A percentile compares a stretch with the other conserved stretches of the same genome.
Conservation (phyloP, 2,329 filamentous ascomycete species). For the Colletotrichum viniferum region DNA sequence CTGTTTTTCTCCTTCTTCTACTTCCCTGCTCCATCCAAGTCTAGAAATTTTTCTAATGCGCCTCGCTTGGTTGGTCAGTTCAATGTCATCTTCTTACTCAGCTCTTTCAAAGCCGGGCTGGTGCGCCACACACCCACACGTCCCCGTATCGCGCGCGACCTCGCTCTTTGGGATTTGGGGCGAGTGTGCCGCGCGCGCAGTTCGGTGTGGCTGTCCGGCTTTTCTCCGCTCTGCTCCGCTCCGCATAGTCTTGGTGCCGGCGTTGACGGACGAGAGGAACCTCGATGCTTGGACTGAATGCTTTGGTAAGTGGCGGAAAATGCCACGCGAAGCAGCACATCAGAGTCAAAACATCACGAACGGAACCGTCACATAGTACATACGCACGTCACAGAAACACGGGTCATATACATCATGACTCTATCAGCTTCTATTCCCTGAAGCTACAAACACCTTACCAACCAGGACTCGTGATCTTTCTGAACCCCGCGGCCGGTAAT, state of each 20-base stretch:
- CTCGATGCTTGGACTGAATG: background rate
- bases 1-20: background rate
- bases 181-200: background rate
- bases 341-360: background rate
- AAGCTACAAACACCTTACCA: conserved; percentile 24
- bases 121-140: background rate
- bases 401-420: background rate
- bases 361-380: background rate
- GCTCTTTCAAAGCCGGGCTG: conserved; percentile 4
- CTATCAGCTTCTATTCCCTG: conserved; percentile 25
- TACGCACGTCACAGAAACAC: background rate
- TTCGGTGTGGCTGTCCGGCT: background rate
- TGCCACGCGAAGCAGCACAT: background rate
- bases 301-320: background rate
- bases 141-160: background rate
- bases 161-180: background rate
- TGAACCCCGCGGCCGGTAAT: conserved; percentile 23
- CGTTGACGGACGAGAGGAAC: background rate
- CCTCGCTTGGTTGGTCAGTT: background rate
- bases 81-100: conserved; percentile 1
- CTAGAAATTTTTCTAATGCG: background rate
- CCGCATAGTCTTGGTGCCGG: background rate
- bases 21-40: background rate
- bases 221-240: background rate
- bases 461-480: conserved; percentile 9